Percentiles rank a stretch among this genome's conserved stretches.
Evolutionary conservation across 1,139 yeast genomes (phyloP).

Genomic region (Kurtzmaniella natalensis): DNA sequence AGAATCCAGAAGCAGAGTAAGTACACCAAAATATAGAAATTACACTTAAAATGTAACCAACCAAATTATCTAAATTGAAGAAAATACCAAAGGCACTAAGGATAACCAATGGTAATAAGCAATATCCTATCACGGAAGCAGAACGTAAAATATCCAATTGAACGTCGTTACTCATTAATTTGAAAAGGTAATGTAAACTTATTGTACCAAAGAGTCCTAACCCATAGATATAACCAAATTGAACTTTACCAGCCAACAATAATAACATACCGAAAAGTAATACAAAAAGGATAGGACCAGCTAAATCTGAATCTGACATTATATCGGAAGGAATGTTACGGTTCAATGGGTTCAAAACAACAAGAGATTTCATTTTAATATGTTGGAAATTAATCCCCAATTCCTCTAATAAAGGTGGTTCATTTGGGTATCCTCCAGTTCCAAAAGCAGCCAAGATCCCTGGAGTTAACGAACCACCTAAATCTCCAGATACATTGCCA

Average conservation of each 20-base stretch:
- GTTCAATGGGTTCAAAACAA: constrained; percentile 78
- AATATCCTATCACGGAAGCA: constrained; percentile 91
- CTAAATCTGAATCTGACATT: constrained; percentile 87
- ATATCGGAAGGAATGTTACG: constrained; percentile 62
- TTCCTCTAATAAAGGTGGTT: constrained; percentile 88
- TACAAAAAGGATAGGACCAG: constrained; percentile 92
- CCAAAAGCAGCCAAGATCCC: constrained; percentile 93
- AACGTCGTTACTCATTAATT: constrained; percentile 67
- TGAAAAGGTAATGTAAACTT: constrained; percentile 78
- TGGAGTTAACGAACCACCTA: constrained; percentile 57
- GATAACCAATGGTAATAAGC: constrained; percentile 83
- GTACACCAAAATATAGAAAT: constrained; percentile 91
- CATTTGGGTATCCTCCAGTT: constrained; percentile 89
- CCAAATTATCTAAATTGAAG: constrained; percentile 59
- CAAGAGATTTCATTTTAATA: constrained; percentile 77
- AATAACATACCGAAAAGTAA: constrained; percentile 82
- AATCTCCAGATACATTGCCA: constrained; percentile 41
- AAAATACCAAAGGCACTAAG: constrained; percentile 74
- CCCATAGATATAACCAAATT: constrained; percentile 95
- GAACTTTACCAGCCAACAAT: constrained; percentile 84
- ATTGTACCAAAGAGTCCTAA: constrained; percentile 90
- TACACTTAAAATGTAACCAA: constrained; percentile 70
- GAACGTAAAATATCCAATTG: constrained; percentile 68
- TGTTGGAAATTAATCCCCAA: constrained; percentile 90
- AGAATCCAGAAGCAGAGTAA: constrained; percentile 88